Percentiles rank a stretch among this genome's conserved stretches.
Conservation (phyloP, 345 rosid genomes). For the Aquilaria sinensis region DNA sequence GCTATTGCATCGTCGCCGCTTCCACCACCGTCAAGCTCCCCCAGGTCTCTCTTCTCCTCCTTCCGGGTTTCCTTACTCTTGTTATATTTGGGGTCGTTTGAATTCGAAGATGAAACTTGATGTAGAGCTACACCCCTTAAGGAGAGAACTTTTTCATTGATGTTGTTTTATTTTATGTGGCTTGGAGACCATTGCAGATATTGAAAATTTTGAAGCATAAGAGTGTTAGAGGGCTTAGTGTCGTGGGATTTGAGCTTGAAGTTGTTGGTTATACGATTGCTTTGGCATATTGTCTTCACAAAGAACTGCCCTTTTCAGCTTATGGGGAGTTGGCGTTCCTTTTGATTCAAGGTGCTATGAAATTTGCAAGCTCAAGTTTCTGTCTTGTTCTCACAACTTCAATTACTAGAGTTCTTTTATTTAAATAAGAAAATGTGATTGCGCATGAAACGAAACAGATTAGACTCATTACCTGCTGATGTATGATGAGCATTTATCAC, state of each 20-base stretch:
- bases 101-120: too few relatives aligned
- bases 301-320: conserved; percentile 94
- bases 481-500: not conserved
- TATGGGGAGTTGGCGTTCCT: conserved; percentile 86
- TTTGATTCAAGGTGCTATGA: conserved; percentile 62
- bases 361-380: too few relatives aligned
- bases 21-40: conserved; percentile 97
- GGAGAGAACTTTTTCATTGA: too few relatives aligned
- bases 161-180: not conserved
- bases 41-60: conserved; percentile 32
- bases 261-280: conserved; percentile 87
- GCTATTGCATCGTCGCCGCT: conserved; percentile 83
- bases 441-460: not conserved
- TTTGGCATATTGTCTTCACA: conserved; percentile 83
- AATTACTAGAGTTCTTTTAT: not conserved
- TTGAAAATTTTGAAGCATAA: conserved; percentile 72
- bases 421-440: not conserved
- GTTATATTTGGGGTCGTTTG: too few relatives aligned
- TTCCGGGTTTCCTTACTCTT: too few relatives aligned
- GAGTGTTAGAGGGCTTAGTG: conserved; percentile 80
- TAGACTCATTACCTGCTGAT: too few relatives aligned
- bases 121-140: too few relatives aligned
- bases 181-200: conserved; percentile 35
- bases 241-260: conserved; percentile 84
- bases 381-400: too few relatives aligned